Evolutionary conservation across 2,329 filamentous ascomycete genomes (phyloP).

Genomic region (Monilinia aucupariae): DNA sequence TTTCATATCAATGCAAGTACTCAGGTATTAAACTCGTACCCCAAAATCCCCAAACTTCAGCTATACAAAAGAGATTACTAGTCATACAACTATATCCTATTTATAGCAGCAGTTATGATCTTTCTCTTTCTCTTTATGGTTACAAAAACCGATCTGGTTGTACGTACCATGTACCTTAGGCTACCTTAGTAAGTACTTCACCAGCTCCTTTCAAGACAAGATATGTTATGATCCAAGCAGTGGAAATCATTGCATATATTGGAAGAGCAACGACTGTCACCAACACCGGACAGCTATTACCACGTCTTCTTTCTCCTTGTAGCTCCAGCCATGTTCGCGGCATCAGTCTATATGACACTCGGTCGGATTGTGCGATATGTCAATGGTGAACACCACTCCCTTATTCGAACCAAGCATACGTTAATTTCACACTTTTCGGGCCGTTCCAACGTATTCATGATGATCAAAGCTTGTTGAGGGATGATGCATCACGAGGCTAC

Average conservation of each 20-base stretch:
- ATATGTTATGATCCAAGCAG: constrained; percentile 25
- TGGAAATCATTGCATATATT: constrained; percentile 38
- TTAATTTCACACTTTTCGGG: constrained; percentile 37
- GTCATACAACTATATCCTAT: constrained; percentile 44
- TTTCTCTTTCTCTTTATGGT: constrained; percentile 38
- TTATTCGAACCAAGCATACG: constrained; percentile 34
- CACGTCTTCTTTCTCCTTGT: constrained; percentile 37
- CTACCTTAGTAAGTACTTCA: constrained; percentile 35
- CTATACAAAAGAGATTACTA: constrained; percentile 35
- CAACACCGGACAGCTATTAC: constrained; percentile 24
- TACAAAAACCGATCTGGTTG: constrained; percentile 29
- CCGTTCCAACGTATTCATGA: constrained; percentile 28
- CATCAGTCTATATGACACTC: constrained; percentile 35
- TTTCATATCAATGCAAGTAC: neutral
- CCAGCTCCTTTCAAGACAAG: too few relatives aligned
- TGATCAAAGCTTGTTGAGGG: neutral
- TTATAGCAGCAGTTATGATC: constrained; percentile 39
- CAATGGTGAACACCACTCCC: constrained; percentile 37
- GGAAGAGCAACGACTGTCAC: constrained; percentile 29
- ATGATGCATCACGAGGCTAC: neutral
- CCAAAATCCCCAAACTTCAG: constrained; percentile 33
- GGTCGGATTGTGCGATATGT: constrained; percentile 28
- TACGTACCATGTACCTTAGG: constrained; percentile 37
- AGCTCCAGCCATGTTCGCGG: constrained; percentile 39
- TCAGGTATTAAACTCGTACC: neutral